Evolutionary conservation across 768 basidiomycete species (phyloP).

Genomic region (Tylopilus rubrobrunneus): DNA sequence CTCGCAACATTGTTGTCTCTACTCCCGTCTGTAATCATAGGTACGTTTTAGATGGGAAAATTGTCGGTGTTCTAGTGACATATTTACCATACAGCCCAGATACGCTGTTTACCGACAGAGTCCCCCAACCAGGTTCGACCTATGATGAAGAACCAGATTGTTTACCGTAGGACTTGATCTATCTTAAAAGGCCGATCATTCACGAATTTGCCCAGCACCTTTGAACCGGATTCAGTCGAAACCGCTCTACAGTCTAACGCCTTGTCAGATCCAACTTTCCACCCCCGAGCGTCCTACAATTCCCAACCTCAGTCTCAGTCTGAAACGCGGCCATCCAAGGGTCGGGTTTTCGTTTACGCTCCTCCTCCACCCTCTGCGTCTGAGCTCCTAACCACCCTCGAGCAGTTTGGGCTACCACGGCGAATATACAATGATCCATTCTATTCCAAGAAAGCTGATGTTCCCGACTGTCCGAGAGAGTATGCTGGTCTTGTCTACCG

Average conservation of each 20-base stretch:
- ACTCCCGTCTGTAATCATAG: not conserved
- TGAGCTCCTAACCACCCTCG: constrained; percentile 43
- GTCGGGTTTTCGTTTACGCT: constrained; percentile 41
- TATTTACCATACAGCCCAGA: constrained; percentile 4
- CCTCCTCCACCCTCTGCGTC: constrained; percentile 47
- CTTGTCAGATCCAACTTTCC: not conserved
- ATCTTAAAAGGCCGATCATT: not conserved
- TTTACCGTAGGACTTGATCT: constrained; percentile 16
- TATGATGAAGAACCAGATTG: constrained; percentile 14
- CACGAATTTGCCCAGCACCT: constrained; percentile 6
- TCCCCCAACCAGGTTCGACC: not conserved
- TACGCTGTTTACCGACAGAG: not conserved
- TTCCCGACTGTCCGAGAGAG: constrained; percentile 64
- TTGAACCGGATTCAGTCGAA: constrained; percentile 11
- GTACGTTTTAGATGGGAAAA: constrained; percentile 5
- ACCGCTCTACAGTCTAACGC: not conserved
- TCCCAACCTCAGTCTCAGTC: constrained; percentile 6
- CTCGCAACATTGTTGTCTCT: not conserved
- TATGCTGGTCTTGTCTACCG: constrained; percentile 77
- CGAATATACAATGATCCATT: constrained; percentile 75
- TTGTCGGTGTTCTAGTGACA: not conserved
- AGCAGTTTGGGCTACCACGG: constrained; percentile 45
- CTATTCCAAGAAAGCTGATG: constrained; percentile 71
- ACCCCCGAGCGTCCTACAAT: constrained; percentile 19
- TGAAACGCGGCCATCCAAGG: not conserved